Evolutionary conservation across 176 grass and related monocot species (phyloP).

Genomic region (Poa annua): DNA sequence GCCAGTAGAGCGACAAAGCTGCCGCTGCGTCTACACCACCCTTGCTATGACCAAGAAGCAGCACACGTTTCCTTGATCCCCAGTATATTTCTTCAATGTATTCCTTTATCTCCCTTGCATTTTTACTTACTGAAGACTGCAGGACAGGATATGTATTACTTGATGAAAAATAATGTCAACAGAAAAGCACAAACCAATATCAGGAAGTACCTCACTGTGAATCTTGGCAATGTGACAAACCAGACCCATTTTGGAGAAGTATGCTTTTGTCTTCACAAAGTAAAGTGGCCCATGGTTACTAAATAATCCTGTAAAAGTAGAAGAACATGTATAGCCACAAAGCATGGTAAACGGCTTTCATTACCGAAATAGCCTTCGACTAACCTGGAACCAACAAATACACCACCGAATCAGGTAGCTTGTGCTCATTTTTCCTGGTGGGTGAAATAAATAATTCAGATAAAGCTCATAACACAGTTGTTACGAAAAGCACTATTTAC

Average conservation of each 20-base stretch:
- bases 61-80: constrained; percentile 78
- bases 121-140: constrained; percentile 84
- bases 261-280: constrained; percentile 91
- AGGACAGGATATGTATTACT: neutral
- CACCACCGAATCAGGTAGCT: constrained; percentile 80
- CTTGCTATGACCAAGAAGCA: constrained; percentile 94
- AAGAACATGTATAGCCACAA: constrained; percentile 29
- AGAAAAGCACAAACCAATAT: constrained; percentile 16
- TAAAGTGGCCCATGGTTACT: constrained; percentile 92
- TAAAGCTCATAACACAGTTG: neutral
- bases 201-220: constrained; percentile 79
- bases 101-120: constrained; percentile 82
- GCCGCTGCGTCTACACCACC: constrained; percentile 89
- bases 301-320: constrained; percentile 69
- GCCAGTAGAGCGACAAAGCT: constrained; percentile 82
- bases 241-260: constrained; percentile 91
- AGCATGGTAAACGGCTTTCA: constrained; percentile 24
- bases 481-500: neutral
- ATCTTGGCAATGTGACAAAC: constrained; percentile 94
- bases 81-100: constrained; percentile 96
- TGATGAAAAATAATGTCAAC: constrained; percentile 2
- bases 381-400: constrained; percentile 91
- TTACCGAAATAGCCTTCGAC: neutral
- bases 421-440: constrained; percentile 83
- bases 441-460: constrained; percentile 35